Evolutionary conservation across 345 rosid genomes (phyloP), one percentile per base, ranked within the genome.

Genomic region (Eucalyptus marginata): DNA sequence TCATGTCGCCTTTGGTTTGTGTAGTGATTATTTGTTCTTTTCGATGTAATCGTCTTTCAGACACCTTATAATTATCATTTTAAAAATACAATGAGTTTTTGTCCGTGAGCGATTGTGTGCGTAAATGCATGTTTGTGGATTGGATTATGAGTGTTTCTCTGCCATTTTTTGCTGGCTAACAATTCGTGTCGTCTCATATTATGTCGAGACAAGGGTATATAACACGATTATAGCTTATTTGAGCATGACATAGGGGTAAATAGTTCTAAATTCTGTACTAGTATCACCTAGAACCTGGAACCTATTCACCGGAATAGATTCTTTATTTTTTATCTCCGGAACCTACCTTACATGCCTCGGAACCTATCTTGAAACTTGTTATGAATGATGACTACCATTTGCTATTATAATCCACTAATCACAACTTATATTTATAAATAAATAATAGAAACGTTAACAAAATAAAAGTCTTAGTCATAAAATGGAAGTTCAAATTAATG

Each of bases 261-360:
- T 0, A 52, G 0, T 52, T 52, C 10, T 18, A 7, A 0, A 52
- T 52, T 52, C 10, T 0, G 0, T 52, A 52, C 10, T 52, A 1
- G 4, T 52, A 52, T 0, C 24, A 52, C 25, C 0, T 52, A 0
- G 2, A 52, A 20, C 1, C 5, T 8, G 0, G 2, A 52, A 52
- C 5, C 10, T 52, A 52, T 52, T 52, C 25, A 52, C 4, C 3
- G 5, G 58, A 7, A 52, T 0, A 8, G 0, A 52, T 52, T 20
- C 10, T 52, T 52, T 52, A 52, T 52, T 52, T 52, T 52, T 52
- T 52, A 52, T 52, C 25, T 52, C 0, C 0, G 5, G 10, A 52
- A 1, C 25, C 24, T 52, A 18, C 22, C 0, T 17, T 52, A 4
- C 56, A 52, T 52, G 56, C 4, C 22, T 4, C 4, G 2, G 18